Percentiles rank a stretch among this genome's conserved stretches.
These are phyloP conservation scores for Erysimum cheiranthoides DNA, from an alignment of 345 rosid genomes.

Conservation along the genomic window DNA sequence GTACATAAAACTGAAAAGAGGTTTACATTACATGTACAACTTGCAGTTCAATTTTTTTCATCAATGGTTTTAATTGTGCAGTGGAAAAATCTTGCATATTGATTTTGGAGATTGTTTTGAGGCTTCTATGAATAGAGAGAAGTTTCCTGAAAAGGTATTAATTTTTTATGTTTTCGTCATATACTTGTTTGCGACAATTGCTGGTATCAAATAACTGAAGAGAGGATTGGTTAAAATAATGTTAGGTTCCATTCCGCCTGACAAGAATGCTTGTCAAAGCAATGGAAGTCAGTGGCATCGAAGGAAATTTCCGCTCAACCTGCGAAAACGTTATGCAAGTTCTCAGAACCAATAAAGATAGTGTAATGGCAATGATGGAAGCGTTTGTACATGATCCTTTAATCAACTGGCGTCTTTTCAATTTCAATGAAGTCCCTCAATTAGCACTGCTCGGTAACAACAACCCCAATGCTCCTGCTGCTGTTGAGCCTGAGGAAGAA, in stretches of 20 bases:
- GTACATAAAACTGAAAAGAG: constrained; percentile 48
- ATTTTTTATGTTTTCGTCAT: background rate
- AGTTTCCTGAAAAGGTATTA: constrained; percentile 94
- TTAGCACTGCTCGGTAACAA: constrained; percentile 68
- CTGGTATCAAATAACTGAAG: constrained; percentile 11
- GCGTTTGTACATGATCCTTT: constrained; percentile 99
- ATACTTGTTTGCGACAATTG: constrained; percentile 1
- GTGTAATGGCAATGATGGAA: constrained; percentile 99
- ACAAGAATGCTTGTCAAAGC: constrained; percentile 99
- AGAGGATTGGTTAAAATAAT: constrained; percentile 2
- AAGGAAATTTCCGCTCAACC: constrained; percentile 92
- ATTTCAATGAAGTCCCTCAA: constrained; percentile 96
- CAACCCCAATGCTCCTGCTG: constrained; percentile 62
- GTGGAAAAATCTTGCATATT: constrained; percentile 97
- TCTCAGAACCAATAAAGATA: constrained; percentile 84
- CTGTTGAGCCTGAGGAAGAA: constrained; percentile 52
- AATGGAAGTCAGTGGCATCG: constrained; percentile 98
- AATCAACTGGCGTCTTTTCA: constrained; percentile 98
- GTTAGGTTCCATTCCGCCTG: constrained; percentile 94
- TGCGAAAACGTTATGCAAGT: constrained; percentile 99
- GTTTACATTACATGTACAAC: constrained; percentile 6
- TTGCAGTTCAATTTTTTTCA: constrained; percentile 23
- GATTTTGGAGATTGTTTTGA: constrained; percentile 99
- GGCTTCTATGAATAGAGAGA: constrained; percentile 98
- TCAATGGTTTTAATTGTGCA: constrained; percentile 47